Evolutionary conservation across 176 grass and related monocot genomes (phyloP), one percentile per base, ranked within the genome.

Genomic region (Themeda triandra): DNA sequence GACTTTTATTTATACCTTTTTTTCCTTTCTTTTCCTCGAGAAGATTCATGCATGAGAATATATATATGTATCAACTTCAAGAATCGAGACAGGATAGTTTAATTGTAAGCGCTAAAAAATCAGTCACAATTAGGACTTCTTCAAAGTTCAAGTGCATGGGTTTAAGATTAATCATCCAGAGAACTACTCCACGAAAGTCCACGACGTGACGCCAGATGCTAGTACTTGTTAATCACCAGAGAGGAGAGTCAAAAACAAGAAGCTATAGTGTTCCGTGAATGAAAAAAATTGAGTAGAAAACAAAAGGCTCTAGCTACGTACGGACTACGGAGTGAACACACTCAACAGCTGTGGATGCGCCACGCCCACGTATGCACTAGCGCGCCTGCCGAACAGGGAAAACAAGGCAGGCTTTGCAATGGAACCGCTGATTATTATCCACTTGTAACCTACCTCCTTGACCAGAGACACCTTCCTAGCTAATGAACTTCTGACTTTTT

Each of bases 401-500:
- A 71, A 71, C 13, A 23, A 29, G 45, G 56, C 39, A 10, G 2
- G 18, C 1, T 5, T 35, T 7, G 49, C 4, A 62, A 27, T 62
- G 54, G 23, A 3, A 25, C 24, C 58, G 13, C 41, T 54, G 4
- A 10, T 18, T 69, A 81, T 51, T 68, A n/a, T 40, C 63, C n/a
- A n/a, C n/a, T n/a, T n/a, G n/a, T n/a, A n/a, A n/a, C n/a, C n/a
- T n/a, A n/a, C n/a, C n/a, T n/a, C n/a, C n/a, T n/a, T n/a, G n/a
- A n/a, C 29, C 63, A 65, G 28, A 39, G 2, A 51, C 75, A 21
- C 41, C 44, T 30, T 33, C 24, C 41, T 35, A 30, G 25, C 58
- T 13, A 60, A 58, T 30, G 78, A 27, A 66, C 79, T 27, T 75
- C 71, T 87, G 85, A 87, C 85, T 45, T 46, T 1, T 76, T 76